Percentiles rank a stretch among this genome's conserved stretches.
Conservation (phyloP, 78 protist species). For the Salpingoeca rosetta region DNA sequence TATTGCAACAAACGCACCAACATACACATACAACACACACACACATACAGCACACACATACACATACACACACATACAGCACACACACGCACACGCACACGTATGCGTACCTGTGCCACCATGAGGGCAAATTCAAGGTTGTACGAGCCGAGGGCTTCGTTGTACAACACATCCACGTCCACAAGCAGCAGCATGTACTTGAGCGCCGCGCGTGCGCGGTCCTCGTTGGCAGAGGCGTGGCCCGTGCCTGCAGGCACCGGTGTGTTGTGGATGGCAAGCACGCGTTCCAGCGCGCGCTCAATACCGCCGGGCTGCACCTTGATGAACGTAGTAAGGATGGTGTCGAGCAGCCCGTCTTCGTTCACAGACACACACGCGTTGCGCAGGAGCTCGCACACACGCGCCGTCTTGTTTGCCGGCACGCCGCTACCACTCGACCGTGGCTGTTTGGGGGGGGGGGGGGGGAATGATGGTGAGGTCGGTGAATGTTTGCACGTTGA, state of each 20-base stretch:
- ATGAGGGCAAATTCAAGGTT: conserved; percentile 63
- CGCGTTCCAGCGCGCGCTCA: neutral
- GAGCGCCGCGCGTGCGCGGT: conserved; percentile 49
- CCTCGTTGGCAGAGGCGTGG: conserved; percentile 24
- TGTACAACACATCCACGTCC: conserved; percentile 60
- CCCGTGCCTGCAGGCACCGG: neutral
- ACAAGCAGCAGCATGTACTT: conserved; percentile 47
- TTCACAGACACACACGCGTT: neutral
- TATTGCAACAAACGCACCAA: too few relatives aligned
- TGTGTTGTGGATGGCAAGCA: neutral
- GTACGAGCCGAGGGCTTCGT: conserved; percentile 67
- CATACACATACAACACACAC: too few relatives aligned
- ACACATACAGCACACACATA: too few relatives aligned
- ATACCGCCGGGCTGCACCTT: neutral
- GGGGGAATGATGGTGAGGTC: too few relatives aligned
- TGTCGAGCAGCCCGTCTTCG: neutral
- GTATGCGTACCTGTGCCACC: conserved; percentile 69
- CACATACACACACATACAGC: too few relatives aligned
- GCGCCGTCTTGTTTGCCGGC: conserved; percentile 22
- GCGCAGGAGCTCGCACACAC: conserved; percentile 32
- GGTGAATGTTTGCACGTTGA: neutral
- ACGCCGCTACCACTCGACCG: too few relatives aligned
- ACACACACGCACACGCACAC: too few relatives aligned
- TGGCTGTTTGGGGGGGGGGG: too few relatives aligned
- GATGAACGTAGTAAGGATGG: neutral